These are phyloP conservation scores for Knufia petricola DNA, from an alignment of 2,329 filamentous ascomycete species.

Conservation along the genomic window DNA sequence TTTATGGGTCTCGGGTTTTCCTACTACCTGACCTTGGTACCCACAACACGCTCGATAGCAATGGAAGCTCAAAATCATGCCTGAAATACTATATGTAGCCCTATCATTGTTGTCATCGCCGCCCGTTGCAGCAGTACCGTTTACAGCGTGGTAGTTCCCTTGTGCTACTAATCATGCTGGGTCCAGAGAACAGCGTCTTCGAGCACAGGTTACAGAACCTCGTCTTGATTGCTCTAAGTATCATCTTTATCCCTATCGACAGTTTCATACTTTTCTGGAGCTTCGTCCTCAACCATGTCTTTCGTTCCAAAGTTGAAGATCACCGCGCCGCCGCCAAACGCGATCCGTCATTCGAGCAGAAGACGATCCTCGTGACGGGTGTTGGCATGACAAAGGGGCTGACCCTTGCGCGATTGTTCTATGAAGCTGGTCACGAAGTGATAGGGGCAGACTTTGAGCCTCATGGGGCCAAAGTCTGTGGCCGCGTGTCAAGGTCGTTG, in stretches of 20 bases:
- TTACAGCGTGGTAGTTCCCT: neutral
- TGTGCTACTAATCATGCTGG: constrained; percentile 26
- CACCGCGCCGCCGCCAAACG: constrained; percentile 23
- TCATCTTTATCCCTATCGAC: constrained; percentile 42
- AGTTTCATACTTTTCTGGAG: constrained; percentile 35
- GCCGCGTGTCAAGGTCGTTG: constrained; percentile 50
- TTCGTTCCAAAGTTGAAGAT: constrained; percentile 23
- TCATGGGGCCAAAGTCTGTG: constrained; percentile 39
- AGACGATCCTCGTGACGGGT: constrained; percentile 61
- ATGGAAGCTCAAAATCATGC: no score
- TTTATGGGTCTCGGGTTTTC: no score
- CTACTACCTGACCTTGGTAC: no score
- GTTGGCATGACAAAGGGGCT: constrained; percentile 65
- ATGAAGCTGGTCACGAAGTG: constrained; percentile 56
- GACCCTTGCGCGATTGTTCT: constrained; percentile 54
- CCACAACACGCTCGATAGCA: no score
- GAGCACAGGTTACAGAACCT: constrained; percentile 41
- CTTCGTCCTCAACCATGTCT: constrained; percentile 26
- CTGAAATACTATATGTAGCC: no score
- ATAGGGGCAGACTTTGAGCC: constrained; percentile 59
- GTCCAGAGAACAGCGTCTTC: constrained; percentile 26
- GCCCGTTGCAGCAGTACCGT: neutral
- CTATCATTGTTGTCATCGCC: neutral
- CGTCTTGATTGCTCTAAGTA: constrained; percentile 33
- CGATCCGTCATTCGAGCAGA: constrained; percentile 33